Conservation (phyloP, 805 yeast species). For the Saccharomyces mikatae region DNA sequence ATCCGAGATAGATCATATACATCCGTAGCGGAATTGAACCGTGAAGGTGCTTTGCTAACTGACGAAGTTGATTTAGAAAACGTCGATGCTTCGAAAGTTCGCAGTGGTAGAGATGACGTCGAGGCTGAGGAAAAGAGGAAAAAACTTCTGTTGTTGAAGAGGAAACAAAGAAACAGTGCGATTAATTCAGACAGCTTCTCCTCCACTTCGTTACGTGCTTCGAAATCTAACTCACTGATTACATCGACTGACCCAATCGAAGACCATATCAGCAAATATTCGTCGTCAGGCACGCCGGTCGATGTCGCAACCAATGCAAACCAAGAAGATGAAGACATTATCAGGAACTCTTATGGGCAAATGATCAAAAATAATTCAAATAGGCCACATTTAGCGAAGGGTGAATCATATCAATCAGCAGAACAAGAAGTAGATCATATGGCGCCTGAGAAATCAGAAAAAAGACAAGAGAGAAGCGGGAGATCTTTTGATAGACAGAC, state of each 20-base stretch:
- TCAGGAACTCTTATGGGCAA: conserved; percentile 28
- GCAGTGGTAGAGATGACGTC: conserved; percentile 6
- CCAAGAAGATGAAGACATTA: conserved; percentile 7
- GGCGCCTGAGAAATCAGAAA: conserved; percentile 3
- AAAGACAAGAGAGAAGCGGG: conserved; percentile 13
- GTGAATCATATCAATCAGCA: conserved; percentile 65
- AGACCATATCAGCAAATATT: conserved; percentile 12
- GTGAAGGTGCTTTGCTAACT: conserved; percentile 30
- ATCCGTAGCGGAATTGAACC: conserved; percentile 28
- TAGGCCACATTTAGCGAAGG: conserved; percentile 65
- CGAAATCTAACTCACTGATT: conserved; percentile 16
- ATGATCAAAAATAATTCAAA: conserved; percentile 19
- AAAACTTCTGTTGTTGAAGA: conserved; percentile 8
- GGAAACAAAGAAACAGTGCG: neutral
- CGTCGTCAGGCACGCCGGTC: conserved; percentile 2
- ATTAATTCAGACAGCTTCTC: neutral
- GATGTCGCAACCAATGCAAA: neutral
- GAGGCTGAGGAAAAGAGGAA: conserved; percentile 1
- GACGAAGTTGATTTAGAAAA: conserved; percentile 29
- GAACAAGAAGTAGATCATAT: conserved; percentile 35
- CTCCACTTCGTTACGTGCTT: conserved; percentile 8
- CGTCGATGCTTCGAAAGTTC: conserved; percentile 12
- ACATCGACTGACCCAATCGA: conserved; percentile 24
- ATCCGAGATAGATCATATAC: conserved; percentile 17
- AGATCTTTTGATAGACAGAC: conserved; percentile 22